These are phyloP conservation scores for Fusarium multiceps DNA, from an alignment of 2,329 filamentous ascomycete species.

Conservation along the genomic window DNA sequence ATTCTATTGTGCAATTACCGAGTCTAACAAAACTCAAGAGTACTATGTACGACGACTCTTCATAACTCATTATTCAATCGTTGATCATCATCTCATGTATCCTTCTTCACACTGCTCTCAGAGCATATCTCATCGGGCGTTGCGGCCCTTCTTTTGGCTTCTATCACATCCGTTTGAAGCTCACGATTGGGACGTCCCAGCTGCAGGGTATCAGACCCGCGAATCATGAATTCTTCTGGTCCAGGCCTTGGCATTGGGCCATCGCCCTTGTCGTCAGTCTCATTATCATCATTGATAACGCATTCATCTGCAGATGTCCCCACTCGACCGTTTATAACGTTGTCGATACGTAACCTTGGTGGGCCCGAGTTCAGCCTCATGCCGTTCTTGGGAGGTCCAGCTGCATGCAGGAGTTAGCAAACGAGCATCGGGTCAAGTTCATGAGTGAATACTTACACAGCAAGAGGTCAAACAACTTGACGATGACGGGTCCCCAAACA, in stretches of 20 bases:
- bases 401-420: slow-evolving; percentile 44
- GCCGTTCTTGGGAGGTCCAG: slow-evolving; percentile 54
- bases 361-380: slow-evolving; percentile 52
- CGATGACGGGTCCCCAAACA: slow-evolving; percentile 55
- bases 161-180: slow-evolving; percentile 1
- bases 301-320: slow-evolving; percentile 42
- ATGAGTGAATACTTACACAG: slow-evolving; percentile 48
- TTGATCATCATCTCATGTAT: slow-evolving; percentile 31
- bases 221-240: slow-evolving; percentile 17
- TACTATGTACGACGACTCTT: neutral
- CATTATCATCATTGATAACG: slow-evolving; percentile 36
- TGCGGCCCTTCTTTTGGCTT: neutral
- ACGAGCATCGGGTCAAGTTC: neutral
- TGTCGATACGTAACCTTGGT: slow-evolving; percentile 54
- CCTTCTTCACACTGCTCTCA: neutral
- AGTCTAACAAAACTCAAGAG: neutral
- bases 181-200: slow-evolving; percentile 1
- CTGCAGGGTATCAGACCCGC: slow-evolving; percentile 13
- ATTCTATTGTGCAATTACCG: neutral
- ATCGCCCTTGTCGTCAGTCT: slow-evolving; percentile 34
- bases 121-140: slow-evolving; percentile 4
- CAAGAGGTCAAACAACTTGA: slow-evolving; percentile 54
- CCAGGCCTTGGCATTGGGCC: slow-evolving; percentile 13
- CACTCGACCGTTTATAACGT: slow-evolving; percentile 51
- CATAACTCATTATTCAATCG: slow-evolving; percentile 15